These are phyloP conservation scores for Mycena amicta DNA, from an alignment of 768 basidiomycete species.

Conservation along the genomic window DNA sequence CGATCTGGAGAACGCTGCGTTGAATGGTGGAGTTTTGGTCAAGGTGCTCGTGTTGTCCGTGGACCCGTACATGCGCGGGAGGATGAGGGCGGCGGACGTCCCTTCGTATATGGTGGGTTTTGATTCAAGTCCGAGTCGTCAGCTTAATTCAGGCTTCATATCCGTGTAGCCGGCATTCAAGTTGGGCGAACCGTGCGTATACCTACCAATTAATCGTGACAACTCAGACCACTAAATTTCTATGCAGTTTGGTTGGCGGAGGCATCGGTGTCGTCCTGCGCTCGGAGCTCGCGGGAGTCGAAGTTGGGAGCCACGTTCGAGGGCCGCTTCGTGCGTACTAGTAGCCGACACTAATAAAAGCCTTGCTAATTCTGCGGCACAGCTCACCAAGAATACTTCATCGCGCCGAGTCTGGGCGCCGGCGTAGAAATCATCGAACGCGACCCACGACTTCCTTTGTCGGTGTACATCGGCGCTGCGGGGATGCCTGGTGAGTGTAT, in stretches of 20 bases:
- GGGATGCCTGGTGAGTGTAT: constrained; percentile 54
- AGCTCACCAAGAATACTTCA: constrained; percentile 11
- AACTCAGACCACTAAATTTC: neutral
- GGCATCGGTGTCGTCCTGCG: constrained; percentile 50
- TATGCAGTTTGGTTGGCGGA: constrained; percentile 29
- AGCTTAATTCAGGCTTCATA: neutral
- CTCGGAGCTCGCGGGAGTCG: constrained; percentile 37
- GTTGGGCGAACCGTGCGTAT: constrained; percentile 40
- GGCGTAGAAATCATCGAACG: neutral
- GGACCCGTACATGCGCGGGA: neutral
- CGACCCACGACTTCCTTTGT: constrained; percentile 8
- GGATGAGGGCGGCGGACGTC: neutral
- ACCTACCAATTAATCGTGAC: neutral
- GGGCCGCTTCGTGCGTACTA: constrained; percentile 33
- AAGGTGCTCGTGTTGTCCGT: neutral
- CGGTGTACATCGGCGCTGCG: constrained; percentile 47
- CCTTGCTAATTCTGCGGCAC: too few species aligned
- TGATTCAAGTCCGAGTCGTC: neutral
- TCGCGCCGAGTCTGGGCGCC: neutral
- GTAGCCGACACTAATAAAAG: too few species aligned
- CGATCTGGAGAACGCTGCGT: neutral
- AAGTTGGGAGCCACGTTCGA: constrained; percentile 44
- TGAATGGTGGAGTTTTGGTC: neutral
- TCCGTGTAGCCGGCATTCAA: constrained; percentile 22
- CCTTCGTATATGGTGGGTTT: neutral